These are phyloP conservation scores for Platanus orientalis DNA, from an alignment of 164 flowering plant species.

Conservation along the genomic window DNA sequence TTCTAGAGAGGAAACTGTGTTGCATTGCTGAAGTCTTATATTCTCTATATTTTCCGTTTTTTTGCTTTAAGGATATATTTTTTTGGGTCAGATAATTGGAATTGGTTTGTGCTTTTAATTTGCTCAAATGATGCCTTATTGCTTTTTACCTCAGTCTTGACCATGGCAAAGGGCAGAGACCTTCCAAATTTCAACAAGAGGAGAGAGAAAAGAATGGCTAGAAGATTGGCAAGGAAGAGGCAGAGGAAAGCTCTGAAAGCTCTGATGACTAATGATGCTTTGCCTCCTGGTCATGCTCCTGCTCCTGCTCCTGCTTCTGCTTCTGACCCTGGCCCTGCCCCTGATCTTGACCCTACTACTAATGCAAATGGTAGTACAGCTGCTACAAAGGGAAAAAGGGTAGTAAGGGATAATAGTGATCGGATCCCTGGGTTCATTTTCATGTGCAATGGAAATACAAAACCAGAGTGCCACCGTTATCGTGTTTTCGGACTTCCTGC, in stretches of 20 bases:
- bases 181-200: conserved; percentile 3
- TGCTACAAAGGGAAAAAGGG: not conserved
- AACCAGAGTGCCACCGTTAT: conserved; percentile 34
- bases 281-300: not conserved
- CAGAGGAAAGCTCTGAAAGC: conserved; percentile 8
- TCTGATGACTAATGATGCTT: not conserved
- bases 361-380: not conserved
- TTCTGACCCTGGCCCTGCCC: not conserved
- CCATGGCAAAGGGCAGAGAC: conserved; percentile 18
- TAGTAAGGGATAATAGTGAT: not conserved
- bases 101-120: not conserved
- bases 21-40: no score
- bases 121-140: not conserved
- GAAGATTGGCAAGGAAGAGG: not conserved
- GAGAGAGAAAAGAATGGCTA: conserved; percentile 7
- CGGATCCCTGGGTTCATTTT: conserved; percentile 28
- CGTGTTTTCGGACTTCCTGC: conserved; percentile 40
- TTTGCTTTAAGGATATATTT: no score
- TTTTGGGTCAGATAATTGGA: not conserved
- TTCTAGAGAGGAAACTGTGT: no score
- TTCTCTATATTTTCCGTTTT: no score
- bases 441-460: conserved; percentile 35
- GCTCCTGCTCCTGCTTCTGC: not conserved
- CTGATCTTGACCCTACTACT: not conserved
- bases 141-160: not conserved